Conservation (phyloP, 192 early-diverging fungal genomes). For the Thamnidium elegans region DNA sequence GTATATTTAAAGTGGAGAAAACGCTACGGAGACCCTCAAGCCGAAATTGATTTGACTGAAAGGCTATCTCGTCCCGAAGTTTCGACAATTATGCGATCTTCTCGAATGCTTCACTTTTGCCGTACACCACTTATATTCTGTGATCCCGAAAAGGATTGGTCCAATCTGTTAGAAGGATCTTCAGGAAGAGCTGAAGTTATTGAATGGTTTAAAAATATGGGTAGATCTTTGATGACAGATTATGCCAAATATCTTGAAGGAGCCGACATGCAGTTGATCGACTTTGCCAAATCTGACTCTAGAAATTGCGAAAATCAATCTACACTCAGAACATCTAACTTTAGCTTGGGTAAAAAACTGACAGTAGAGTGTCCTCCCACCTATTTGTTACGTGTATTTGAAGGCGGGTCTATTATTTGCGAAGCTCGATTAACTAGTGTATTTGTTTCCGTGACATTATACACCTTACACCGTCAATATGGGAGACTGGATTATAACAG, state of each 20-base stretch:
- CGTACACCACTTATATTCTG: slow-evolving; percentile 47
- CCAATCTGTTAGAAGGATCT: background rate
- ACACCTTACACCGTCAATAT: slow-evolving; percentile 49
- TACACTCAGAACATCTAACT: slow-evolving; percentile 37
- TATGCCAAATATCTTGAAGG: slow-evolving; percentile 51
- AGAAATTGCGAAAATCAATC: slow-evolving; percentile 9
- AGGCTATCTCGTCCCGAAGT: slow-evolving; percentile 44
- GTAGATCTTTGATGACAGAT: slow-evolving; percentile 41
- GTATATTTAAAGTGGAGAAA: slow-evolving; percentile 51
- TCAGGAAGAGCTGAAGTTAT: background rate
- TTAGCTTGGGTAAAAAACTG: slow-evolving; percentile 36
- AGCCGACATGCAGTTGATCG: slow-evolving; percentile 53
- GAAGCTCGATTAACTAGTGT: slow-evolving; percentile 50
- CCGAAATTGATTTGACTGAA: slow-evolving; percentile 19
- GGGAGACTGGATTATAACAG: slow-evolving; percentile 32
- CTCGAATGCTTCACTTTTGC: slow-evolving; percentile 53
- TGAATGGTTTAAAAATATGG: slow-evolving; percentile 44
- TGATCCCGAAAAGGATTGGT: slow-evolving; percentile 22
- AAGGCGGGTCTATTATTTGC: slow-evolving; percentile 58
- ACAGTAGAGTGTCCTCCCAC: slow-evolving; percentile 43
- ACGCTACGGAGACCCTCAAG: slow-evolving; percentile 34
- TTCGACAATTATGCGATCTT: slow-evolving; percentile 47
- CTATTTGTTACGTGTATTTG: slow-evolving; percentile 49
- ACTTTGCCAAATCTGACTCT: slow-evolving; percentile 42
- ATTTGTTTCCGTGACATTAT: slow-evolving; percentile 57